phyloP scores from a whole-genome alignment of 176 grass and related monocot species.

The Paspalum notatum region DNA sequence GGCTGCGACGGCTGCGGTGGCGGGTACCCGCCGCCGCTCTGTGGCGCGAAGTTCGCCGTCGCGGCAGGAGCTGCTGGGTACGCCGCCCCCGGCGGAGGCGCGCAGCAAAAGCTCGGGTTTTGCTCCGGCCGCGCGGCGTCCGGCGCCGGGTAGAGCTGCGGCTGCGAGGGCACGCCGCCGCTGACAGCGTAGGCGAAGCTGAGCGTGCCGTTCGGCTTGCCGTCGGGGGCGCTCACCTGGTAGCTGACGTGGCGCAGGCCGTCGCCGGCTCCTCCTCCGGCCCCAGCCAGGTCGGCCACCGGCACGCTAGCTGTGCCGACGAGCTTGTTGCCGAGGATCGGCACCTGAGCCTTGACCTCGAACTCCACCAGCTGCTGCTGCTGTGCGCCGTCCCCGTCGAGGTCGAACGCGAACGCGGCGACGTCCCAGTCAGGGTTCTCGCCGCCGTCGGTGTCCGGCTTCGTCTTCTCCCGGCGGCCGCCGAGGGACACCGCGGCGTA shows the following conservation, averaged over 20 bases:
- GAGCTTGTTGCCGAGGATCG: slow-evolving; percentile 52
- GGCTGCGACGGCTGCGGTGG: neutral
- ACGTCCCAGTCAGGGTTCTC: slow-evolving; percentile 65
- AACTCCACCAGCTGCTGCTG: slow-evolving; percentile 41
- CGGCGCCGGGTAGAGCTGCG: slow-evolving; percentile 5
- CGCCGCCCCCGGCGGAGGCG: neutral
- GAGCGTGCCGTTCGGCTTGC: slow-evolving; percentile 69
- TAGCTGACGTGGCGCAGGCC: slow-evolving; percentile 44
- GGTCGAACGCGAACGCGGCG: slow-evolving; percentile 49
- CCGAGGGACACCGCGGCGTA: slow-evolving; percentile 56
- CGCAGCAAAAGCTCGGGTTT: neutral
- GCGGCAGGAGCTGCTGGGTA: neutral
- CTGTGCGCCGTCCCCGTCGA: neutral
- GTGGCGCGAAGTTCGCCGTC: slow-evolving; percentile 4
- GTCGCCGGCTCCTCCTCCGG: neutral
- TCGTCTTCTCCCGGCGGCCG: slow-evolving; percentile 57
- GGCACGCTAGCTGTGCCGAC: slow-evolving; percentile 60
- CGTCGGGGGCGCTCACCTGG: slow-evolving; percentile 57
- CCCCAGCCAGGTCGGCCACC: slow-evolving; percentile 36
- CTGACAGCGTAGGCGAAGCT: slow-evolving; percentile 45
- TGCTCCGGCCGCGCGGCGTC: slow-evolving; percentile 10
- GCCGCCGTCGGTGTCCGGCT: slow-evolving; percentile 51
- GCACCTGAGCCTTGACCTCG: slow-evolving; percentile 60
- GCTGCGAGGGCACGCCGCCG: slow-evolving; percentile 8
- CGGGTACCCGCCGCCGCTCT: slow-evolving; percentile 37